These are phyloP conservation scores for Lactarius hengduanensis DNA, from an alignment of 768 basidiomycete genomes.

Conservation along the genomic window DNA sequence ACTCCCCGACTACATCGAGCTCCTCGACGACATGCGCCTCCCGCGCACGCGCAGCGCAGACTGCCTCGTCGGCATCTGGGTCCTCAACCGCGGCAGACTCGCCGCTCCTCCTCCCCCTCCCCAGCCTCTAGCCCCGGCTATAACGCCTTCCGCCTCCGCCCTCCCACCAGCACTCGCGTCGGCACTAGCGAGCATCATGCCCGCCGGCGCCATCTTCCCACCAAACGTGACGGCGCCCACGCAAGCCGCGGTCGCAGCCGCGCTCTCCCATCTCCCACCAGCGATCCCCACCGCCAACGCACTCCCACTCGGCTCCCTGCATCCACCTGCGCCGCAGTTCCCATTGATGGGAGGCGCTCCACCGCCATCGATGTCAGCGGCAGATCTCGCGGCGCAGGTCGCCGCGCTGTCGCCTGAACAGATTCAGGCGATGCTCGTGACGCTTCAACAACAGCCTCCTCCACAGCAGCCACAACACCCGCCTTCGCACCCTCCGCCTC, in stretches of 20 bases:
- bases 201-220: not conserved
- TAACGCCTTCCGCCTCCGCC: not conserved
- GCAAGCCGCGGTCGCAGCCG: slow-evolving; percentile 22
- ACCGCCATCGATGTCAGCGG: slow-evolving; percentile 37
- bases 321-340: slow-evolving; percentile 26
- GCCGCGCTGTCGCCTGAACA: slow-evolving; percentile 76
- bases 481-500: not conserved
- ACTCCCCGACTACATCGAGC: slow-evolving; percentile 82
- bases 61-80: slow-evolving; percentile 78
- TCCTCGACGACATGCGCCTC: slow-evolving; percentile 72
- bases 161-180: slow-evolving; percentile 24
- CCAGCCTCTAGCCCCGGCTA: not conserved
- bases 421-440: slow-evolving; percentile 63
- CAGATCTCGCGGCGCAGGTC: slow-evolving; percentile 66
- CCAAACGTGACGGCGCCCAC: slow-evolving; percentile 9
- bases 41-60: slow-evolving; percentile 62
- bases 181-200: slow-evolving; percentile 24
- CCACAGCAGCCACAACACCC: not conserved
- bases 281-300: slow-evolving; percentile 3
- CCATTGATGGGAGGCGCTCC: not conserved
- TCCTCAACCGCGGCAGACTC: slow-evolving; percentile 80
- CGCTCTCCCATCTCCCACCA: slow-evolving; percentile 23
- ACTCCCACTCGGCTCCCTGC: slow-evolving; percentile 32
- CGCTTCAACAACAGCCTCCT: slow-evolving; percentile 39
- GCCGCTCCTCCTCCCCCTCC: slow-evolving; percentile 33